Base-by-base conservation (phyloP, 2,329 filamentous ascomycete genomes). In the Talaromyces sp. region DNA sequence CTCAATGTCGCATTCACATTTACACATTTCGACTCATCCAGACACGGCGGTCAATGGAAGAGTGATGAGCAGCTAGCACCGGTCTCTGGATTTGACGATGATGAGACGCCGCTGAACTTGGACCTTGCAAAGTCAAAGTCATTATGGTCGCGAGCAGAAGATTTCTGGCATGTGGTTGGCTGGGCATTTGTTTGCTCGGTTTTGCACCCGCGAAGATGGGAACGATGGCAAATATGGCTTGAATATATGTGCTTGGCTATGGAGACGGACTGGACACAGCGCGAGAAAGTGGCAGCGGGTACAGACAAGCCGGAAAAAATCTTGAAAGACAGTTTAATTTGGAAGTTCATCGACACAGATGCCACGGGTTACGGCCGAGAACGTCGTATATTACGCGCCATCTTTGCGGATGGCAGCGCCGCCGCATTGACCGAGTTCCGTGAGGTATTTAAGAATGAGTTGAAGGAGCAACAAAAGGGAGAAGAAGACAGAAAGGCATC, bases 121-220 rank as follows among this genome's bases (percentile, higher is more conserved):
- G 82, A 83, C 10, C 82, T 92, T 65, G 88, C 89, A 1, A 85
- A 86, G 60, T 80, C 84, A 14, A 83, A 87, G 50, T 89, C 90
- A 35, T 68, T 97, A 1, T 97, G 91, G 87, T 81, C 80, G 16
- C 85, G 86, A n/a, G 91, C 90, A 0, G 88, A 91, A 67, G 92
- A 96, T 73, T 96, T 98, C 72, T 99, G 95, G 92, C 86, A 88
- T 49, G 86, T 91, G 0, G 85, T 95, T 0, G 95, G 94, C 3
- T 98, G 95, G 95, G 90, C 91, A 0, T 93, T 98, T 75, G 95
- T 94, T 74, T 98, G 94, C 79, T 93, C 92, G 60, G 84, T 90
- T 1, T 76, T 85, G 37, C 83, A 94, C 70, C 87, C 87, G 1
- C 83, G 85, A 47, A 85, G 94, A 22, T 98, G 95, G 94, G 84